Evolutionary conservation across 345 rosid species (phyloP).

Genomic region (Eucalyptus viminalis): DNA sequence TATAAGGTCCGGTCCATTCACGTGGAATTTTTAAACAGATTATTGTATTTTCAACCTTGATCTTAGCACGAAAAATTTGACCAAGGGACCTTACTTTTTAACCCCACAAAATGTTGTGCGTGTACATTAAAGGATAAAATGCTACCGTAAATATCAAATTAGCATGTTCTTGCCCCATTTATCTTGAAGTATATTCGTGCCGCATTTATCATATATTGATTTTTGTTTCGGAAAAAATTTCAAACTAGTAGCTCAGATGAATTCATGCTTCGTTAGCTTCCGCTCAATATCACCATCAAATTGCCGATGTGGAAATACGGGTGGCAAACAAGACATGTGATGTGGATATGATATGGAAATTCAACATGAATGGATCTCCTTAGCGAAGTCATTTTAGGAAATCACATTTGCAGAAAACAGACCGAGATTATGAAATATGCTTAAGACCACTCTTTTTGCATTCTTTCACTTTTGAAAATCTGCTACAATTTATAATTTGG

Average conservation of each 20-base stretch:
- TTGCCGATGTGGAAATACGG: rapidly evolving
- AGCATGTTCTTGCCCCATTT: neutral
- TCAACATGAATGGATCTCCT: neutral
- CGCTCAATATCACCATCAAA: rapidly evolving
- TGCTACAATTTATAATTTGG: neutral
- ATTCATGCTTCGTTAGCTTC: neutral
- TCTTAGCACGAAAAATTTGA: neutral
- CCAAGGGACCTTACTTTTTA: neutral
- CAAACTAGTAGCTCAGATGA: rapidly evolving
- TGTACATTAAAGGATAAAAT: neutral
- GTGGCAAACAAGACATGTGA: neutral
- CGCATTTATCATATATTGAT: neutral
- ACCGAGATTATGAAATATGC: neutral
- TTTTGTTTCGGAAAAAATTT: neutral
- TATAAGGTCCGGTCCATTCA: neutral
- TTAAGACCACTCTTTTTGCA: neutral
- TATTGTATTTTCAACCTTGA: neutral
- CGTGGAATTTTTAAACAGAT: neutral
- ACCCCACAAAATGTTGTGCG: neutral
- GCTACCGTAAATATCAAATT: neutral
- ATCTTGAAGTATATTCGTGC: rapidly evolving
- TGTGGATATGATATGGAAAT: neutral
- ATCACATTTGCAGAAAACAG: rapidly evolving
- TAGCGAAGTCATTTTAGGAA: neutral
- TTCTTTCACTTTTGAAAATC: neutral